Evolutionary conservation across 2,329 filamentous ascomycete species (phyloP), one percentile per base, ranked within the genome.

Genomic region (Colletotrichum sidae): DNA sequence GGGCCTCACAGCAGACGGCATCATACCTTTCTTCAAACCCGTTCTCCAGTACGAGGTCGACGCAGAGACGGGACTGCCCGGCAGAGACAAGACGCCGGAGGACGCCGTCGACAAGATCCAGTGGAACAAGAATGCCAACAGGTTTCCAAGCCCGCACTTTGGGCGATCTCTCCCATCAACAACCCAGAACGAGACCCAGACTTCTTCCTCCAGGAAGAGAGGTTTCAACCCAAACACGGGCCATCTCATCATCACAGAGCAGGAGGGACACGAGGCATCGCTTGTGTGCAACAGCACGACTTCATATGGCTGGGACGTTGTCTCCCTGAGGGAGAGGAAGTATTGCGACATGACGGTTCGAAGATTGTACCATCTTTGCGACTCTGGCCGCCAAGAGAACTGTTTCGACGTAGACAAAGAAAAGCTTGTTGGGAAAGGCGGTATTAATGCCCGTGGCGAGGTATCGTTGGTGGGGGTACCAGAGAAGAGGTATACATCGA

Each of bases 271-370:
- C 56, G 74, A 68, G 53, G 76, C 75, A 12, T 71, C 57, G 11
- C 67, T 71, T 54, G 69, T 78, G 8, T 78, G 76, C 66, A 60
- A 73, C 63, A 70, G 67, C 34, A 41, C 62, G 7, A 72, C 62
- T 6, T 75, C 74, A 38, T 64, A 69, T 5, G 76, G 75, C 8
- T 75, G 74, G 10, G 74, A 77, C 56, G 73, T 76, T 34, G 73
- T 75, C 33, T 76, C 74, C 8, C 55, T 69, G 11, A 55, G 59
- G 5, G 75, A 77, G 59, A 67, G 67, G 3, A 13, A 74, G 7
- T 77, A 74, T 62, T 78, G 75, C 64, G 73, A 77, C 55, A 78
- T 77, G 74, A 66, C 67, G 3, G 60, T 65, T 8, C 72, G 73
- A 53, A 61, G 70, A 47, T 47, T 72, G 17, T 73, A 70, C 62